Base-by-base conservation (phyloP, 805 yeast genomes). In the Ogataea chonburiensis region DNA sequence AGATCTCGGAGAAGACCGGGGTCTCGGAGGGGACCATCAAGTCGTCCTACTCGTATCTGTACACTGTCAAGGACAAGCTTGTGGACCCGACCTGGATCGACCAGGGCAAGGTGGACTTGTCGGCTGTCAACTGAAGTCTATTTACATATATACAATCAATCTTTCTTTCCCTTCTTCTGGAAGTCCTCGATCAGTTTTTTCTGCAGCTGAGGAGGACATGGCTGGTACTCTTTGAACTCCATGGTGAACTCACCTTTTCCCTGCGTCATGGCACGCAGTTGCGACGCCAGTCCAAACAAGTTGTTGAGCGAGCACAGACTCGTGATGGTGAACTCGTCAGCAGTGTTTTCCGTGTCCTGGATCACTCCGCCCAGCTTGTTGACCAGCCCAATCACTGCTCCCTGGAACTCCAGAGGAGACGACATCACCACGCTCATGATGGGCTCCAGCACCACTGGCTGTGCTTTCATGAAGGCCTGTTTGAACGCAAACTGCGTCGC, bases 191-290 rank as follows among this genome's bases (percentile, higher is more conserved):
- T 81, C 66, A 93, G 74, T 67, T 91, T 85, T 58, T 73, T 84
- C 68, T 93, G 98, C 49, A 91, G 71, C 49, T 87, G 96, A 23
- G 91, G 86, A 31, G 94, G 75, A 34, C 94, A 84, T 49, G 95
- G 96, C 33, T 91, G 78, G 62, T 91, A 93, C 56, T 87, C 85
- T 59, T 85, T 81, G 70, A 93, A 93, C 63, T 93, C 99, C 63
- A 93, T 74, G 2, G 96, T 77, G 64, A 93, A 93, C 67, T 94
- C 98, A 56, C 99, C 98, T 63, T 93, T 93, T 67, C 99, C 99
- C 67, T 93, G 98, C 11, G 98, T 91, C 42, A 86, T 79, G 14
- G 98, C 98, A 72, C 99, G 83, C 58, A 93, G 73, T 17, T 86
- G 78, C 7, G 98, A 86, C 6, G 98, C 96, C 59, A 93, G 86